Base-by-base conservation (phyloP, 805 yeast species). In the Candida ipomoeae region DNA sequence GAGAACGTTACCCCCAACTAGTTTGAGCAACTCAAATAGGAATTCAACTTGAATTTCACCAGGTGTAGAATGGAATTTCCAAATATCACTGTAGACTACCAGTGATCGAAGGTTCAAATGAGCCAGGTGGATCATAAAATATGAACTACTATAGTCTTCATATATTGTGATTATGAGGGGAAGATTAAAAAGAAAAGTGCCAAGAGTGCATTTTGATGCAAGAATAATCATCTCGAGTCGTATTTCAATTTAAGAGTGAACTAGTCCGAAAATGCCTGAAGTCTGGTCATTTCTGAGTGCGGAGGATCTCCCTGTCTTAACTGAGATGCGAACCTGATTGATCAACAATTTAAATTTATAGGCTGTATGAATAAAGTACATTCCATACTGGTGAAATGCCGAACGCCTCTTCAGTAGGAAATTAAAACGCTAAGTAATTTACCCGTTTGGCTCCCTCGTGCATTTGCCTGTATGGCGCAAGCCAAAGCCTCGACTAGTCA, bases 1-100 rank as follows among this genome's bases (percentile, higher is more conserved):
- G 39, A 36, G 11, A 58, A 58, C 35, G 52, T 56, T 14, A 45
- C 41, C 11, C 51, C 51, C 6, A 47, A 43, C 37, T 48, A 39
- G 40, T 15, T 33, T 18, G 21, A 15, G 18, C 20, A 13, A 36
- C 11, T 37, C 23, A 18, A 17, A 18, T 31, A 31, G 33, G 38
- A 35, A 35, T 35, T 35, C 38, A 15, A 35, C 20, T 17, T 10
- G 38, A 35, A 15, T 15, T 11, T 18, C 10, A 35, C 15, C 10
- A 35, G 26, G 11, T 37, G 40, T 37, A 37, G 40, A 37, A 37
- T 8, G 40, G n/a, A 6, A 15, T 17, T 17, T 35, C 5, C 17
- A 26, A 26, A 5, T 35, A 7, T 18, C 20, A 35, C 18, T 35
- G 13, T 15, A 35, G 38, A 15, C 20, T 15, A 26, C 29, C 11